phyloP scores from a whole-genome alignment of 2,329 filamentous ascomycete species.

The Corinectria fuckeliana region DNA sequence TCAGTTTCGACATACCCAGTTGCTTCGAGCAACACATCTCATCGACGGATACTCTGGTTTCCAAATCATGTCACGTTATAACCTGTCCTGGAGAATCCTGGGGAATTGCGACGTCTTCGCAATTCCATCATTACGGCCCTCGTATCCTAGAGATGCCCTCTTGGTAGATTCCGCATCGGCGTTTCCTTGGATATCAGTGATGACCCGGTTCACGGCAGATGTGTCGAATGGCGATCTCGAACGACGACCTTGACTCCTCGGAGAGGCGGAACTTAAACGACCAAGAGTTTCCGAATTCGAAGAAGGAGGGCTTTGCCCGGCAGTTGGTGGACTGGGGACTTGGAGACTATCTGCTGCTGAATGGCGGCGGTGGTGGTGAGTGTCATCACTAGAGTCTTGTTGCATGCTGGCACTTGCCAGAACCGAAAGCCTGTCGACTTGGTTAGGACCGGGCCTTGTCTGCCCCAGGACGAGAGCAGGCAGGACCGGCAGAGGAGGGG shows the following conservation, averaged over 20 bases:
- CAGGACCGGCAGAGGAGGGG: constrained; percentile 24
- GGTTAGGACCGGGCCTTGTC: constrained; percentile 25
- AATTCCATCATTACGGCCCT: constrained; percentile 36
- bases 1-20: constrained; percentile 1
- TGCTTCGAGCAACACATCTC: not conserved
- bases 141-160: constrained; percentile 35
- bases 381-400: constrained; percentile 35
- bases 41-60: not conserved
- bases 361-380: constrained; percentile 30
- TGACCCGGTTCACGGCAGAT: constrained; percentile 24
- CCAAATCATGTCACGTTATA: constrained; percentile 1
- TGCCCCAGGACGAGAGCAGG: constrained; percentile 37
- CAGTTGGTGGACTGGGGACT: constrained; percentile 31
- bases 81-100: constrained; percentile 37
- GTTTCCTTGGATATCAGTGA: constrained; percentile 45
- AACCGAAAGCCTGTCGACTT: constrained; percentile 47
- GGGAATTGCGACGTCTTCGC: constrained; percentile 40
- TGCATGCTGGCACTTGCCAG: constrained; percentile 47
- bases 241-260: constrained; percentile 31
- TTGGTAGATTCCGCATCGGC: constrained; percentile 33
- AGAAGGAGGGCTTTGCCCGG: constrained; percentile 30
- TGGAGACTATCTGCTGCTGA: constrained; percentile 32
- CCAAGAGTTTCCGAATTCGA: constrained; percentile 29
- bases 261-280: constrained; percentile 33
- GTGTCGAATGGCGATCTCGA: constrained; percentile 22